Conservation (phyloP, 495 filamentous ascomycete species). For the Parachaetomium inaequale region DNA sequence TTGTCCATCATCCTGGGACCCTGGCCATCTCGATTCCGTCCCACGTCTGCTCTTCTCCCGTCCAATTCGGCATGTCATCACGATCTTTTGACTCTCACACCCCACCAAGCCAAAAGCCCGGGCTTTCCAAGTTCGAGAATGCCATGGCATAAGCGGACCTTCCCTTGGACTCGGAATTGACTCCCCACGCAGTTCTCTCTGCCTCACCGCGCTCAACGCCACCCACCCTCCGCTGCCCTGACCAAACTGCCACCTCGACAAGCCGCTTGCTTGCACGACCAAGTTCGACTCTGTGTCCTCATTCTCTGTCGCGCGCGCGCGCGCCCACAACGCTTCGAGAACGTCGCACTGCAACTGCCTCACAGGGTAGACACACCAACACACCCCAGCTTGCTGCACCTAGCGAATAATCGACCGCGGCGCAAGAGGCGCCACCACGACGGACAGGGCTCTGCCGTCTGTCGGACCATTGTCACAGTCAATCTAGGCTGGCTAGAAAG, state of each 20-base stretch:
- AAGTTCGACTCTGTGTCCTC: not conserved
- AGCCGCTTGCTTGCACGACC: not conserved
- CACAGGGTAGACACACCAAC: not conserved
- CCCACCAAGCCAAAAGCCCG: constrained; percentile 27
- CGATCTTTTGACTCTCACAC: constrained; percentile 31
- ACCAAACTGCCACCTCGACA: not conserved
- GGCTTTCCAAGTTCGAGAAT: constrained; percentile 26
- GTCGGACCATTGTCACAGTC: not conserved
- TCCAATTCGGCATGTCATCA: constrained; percentile 35
- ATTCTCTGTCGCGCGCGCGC: not conserved
- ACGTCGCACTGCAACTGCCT: not conserved
- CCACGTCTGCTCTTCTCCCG: constrained; percentile 26
- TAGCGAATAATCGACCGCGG: not conserved
- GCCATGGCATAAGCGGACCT: constrained; percentile 29
- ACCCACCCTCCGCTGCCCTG: not conserved
- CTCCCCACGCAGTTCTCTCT: constrained; percentile 10
- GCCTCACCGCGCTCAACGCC: not conserved
- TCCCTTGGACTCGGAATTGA: constrained; percentile 33
- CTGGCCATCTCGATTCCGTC: constrained; percentile 28
- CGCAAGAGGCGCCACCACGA: not conserved
- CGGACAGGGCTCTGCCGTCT: constrained; percentile 2
- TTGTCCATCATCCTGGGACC: constrained; percentile 11
- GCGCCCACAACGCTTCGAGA: not conserved
- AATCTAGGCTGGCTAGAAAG: not conserved
- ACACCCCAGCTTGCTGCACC: not conserved